Evolutionary conservation across 768 basidiomycete genomes (phyloP).

Genomic region (Pluteus cervinus): DNA sequence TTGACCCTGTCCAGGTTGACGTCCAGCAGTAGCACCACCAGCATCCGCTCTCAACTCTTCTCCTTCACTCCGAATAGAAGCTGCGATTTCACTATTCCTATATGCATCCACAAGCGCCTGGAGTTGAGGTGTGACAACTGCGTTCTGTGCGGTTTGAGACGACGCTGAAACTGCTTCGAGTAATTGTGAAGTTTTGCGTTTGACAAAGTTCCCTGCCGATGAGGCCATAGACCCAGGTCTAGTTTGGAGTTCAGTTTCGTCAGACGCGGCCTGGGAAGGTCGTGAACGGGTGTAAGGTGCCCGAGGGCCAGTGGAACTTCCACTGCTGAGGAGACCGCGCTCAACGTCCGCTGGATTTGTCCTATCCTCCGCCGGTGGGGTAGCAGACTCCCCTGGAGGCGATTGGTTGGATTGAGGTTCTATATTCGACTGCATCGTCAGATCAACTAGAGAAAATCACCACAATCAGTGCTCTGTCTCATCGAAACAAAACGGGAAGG

Average conservation of each 20-base stretch:
- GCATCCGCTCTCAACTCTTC: constrained; percentile 36
- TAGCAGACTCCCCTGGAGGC: constrained; percentile 28
- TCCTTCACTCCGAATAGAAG: constrained; percentile 56
- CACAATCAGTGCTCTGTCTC: background rate
- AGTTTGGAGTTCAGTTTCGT: constrained; percentile 49
- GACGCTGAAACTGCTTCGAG: constrained; percentile 48
- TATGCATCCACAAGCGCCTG: constrained; percentile 70
- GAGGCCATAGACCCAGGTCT: constrained; percentile 36
- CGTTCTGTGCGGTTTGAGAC: constrained; percentile 17
- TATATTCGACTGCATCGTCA: constrained; percentile 57
- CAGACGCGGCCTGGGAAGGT: constrained; percentile 24
- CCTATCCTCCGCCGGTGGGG: constrained; percentile 27
- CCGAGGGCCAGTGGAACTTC: constrained; percentile 17
- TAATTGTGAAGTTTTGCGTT: constrained; percentile 68
- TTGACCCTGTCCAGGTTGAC: too few species aligned
- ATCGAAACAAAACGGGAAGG: background rate
- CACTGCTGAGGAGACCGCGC: constrained; percentile 42
- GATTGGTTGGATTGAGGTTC: constrained; percentile 28
- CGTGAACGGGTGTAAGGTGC: constrained; percentile 35
- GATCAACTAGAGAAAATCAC: constrained; percentile 44
- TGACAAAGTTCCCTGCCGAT: constrained; percentile 49
- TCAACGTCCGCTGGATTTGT: constrained; percentile 64
- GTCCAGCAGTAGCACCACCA: constrained; percentile 15
- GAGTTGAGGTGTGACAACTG: constrained; percentile 51
- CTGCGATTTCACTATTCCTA: constrained; percentile 58